Evolutionary conservation across 2,329 filamentous ascomycete genomes (phyloP), one percentile per base, ranked within the genome.

Genomic region (Fusarium proliferatum): DNA sequence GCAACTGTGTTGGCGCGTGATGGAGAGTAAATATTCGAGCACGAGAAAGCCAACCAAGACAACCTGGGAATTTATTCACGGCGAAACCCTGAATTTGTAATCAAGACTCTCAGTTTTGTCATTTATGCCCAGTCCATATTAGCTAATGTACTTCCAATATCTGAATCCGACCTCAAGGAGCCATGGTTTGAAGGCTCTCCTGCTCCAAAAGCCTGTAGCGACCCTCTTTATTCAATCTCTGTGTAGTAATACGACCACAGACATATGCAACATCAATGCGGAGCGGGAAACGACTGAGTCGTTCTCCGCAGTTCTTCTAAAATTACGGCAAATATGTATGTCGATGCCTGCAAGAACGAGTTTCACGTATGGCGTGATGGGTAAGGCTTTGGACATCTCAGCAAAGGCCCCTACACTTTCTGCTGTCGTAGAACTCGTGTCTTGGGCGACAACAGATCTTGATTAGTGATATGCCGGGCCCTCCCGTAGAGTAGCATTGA

Each of bases 231-330:
- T 49, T 13, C 39, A 71, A 10, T 5, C 82, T 78, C 65, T 79
- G 77, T 1, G 84, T 86, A 8, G 85, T 87, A 45, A 85, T 79
- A 13, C 85, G 30, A 23, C 30, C 9, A 36, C 5, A 36, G n/a
- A 9, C 48, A 34, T 51, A 34, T 34, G 30, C 28, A 51, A 23
- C 21, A 51, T 30, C 28, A 13, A 12, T 34, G 8, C 15, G 11
- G 30, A 34, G 21, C 7, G 30, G 21, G 16, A 51, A 9, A 36
- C n/a, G 19, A 3, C 9, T 16, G n/a, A 36, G 16, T 10, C 8
- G 15, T 26, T 15, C 16, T 34, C 48, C n/a, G 8, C 11, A 26
- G 11, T 23, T 3, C 19, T 48, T 8, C 19, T 21, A 15, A 4
- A 12, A 13, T n/a, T 17, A 17, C 48, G 6, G 21, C 13, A 30